A percentile compares a stretch with the other conserved stretches of the same genome.
phyloP scores from a whole-genome alignment of 2,329 filamentous ascomycete genomes.

The Chrysoporthe puriensis region DNA sequence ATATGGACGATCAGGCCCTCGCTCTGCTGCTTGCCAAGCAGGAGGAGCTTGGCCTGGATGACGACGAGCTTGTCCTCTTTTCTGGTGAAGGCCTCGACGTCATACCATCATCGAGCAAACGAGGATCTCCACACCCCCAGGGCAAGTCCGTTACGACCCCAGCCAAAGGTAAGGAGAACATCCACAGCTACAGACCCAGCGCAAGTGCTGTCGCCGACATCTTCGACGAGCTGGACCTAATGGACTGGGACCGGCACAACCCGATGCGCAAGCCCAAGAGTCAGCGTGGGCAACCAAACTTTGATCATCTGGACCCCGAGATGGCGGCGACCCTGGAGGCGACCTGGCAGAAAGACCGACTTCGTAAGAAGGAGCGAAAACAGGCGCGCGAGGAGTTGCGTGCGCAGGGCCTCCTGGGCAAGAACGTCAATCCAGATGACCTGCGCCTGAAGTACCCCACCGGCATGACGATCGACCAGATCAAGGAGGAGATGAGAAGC shows the following conservation, averaged over 20 bases:
- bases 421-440: slow-evolving; percentile 57
- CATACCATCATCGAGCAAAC: slow-evolving; percentile 17
- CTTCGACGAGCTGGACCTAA: slow-evolving; percentile 77
- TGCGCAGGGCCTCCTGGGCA: slow-evolving; percentile 67
- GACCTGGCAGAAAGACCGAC: slow-evolving; percentile 69
- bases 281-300: slow-evolving; percentile 52
- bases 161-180: not conserved
- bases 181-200: slow-evolving; percentile 36
- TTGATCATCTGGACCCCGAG: slow-evolving; percentile 69
- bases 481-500: slow-evolving; percentile 71
- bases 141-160: not conserved
- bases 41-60: slow-evolving; percentile 64
- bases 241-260: slow-evolving; percentile 78
- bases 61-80: slow-evolving; percentile 62
- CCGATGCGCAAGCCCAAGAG: slow-evolving; percentile 66
- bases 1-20: slow-evolving; percentile 63
- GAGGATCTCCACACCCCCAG: not conserved
- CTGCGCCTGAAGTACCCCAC: slow-evolving; percentile 72
- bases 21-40: slow-evolving; percentile 64
- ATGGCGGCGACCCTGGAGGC: slow-evolving; percentile 61
- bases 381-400: slow-evolving; percentile 71
- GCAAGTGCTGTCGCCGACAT: slow-evolving; percentile 49
- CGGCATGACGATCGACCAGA: slow-evolving; percentile 71
- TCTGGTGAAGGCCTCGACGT: slow-evolving; percentile 38
- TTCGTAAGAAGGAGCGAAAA: slow-evolving; percentile 73